phyloP scores from a whole-genome alignment of 768 basidiomycete genomes.

The Kwoniella sp. region DNA sequence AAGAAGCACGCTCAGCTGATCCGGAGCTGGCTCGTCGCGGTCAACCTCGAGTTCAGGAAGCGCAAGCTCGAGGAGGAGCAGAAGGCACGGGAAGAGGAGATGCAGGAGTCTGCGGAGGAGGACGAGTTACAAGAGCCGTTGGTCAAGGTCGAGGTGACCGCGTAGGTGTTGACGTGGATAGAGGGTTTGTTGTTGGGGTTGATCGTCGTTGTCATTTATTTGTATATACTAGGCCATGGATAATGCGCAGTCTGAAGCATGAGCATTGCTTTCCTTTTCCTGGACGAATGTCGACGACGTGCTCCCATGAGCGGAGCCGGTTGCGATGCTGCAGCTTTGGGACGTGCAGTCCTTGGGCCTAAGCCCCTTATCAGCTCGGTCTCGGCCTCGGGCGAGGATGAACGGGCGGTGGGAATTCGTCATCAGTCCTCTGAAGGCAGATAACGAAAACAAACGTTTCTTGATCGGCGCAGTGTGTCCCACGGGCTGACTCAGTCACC shows the following conservation, averaged over 20 bases:
- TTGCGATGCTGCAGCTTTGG: not conserved
- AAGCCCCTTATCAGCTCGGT: not conserved
- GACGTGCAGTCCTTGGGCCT: not conserved
- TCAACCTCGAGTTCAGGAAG: slow-evolving; percentile 36
- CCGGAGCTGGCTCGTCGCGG: slow-evolving; percentile 38
- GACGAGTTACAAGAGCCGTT: slow-evolving; percentile 28
- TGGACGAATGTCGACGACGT: no score
- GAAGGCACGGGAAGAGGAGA: slow-evolving; percentile 10
- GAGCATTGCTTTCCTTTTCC: no score
- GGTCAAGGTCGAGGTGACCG: slow-evolving; percentile 29
- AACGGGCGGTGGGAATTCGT: no score
- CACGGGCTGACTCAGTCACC: no score
- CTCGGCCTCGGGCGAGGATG: no score
- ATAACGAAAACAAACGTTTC: no score
- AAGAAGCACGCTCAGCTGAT: slow-evolving; percentile 38
- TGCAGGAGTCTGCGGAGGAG: slow-evolving; percentile 3
- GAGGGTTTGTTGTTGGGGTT: not conserved
- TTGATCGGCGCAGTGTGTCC: no score
- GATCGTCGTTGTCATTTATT: not conserved
- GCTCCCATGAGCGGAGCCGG: not conserved
- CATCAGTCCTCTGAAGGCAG: no score
- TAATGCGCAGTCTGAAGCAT: no score
- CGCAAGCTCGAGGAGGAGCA: slow-evolving; percentile 17
- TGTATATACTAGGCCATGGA: not conserved
- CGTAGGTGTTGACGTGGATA: not conserved